Percentiles rank a stretch among this genome's conserved stretches.
Conservation (phyloP, 495 filamentous ascomycete genomes). For the Cercophora samala region DNA sequence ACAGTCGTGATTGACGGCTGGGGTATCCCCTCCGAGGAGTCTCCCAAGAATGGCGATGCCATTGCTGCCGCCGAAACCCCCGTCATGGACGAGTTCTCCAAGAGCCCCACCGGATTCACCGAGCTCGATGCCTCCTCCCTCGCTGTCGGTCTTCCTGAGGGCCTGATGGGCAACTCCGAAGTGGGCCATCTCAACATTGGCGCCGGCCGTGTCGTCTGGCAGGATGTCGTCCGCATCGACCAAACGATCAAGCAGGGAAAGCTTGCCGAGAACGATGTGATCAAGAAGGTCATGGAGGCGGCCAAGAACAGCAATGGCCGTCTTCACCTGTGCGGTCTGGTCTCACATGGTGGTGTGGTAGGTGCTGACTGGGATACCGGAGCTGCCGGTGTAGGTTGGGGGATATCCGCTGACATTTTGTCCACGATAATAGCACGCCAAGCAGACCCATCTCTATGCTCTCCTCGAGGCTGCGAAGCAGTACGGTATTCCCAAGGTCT, state of each 20-base stretch:
- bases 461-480: slow-evolving; percentile 87
- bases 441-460: slow-evolving; percentile 87
- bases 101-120: slow-evolving; percentile 46
- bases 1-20: slow-evolving; percentile 96
- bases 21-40: slow-evolving; percentile 79
- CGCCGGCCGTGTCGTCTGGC: slow-evolving; percentile 96
- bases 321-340: slow-evolving; percentile 82
- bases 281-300: slow-evolving; percentile 71
- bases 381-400: neutral
- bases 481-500: slow-evolving; percentile 80
- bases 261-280: slow-evolving; percentile 70
- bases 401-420: slow-evolving; percentile 2
- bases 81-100: slow-evolving; percentile 48
- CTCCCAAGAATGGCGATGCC: slow-evolving; percentile 83
- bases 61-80: slow-evolving; percentile 90
- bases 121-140: slow-evolving; percentile 93
- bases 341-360: slow-evolving; percentile 91
- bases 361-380: slow-evolving; percentile 25
- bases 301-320: slow-evolving; percentile 87
- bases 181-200: slow-evolving; percentile 98
- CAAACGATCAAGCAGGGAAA: slow-evolving; percentile 87
- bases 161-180: slow-evolving; percentile 97
- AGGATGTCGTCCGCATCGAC: slow-evolving; percentile 98
- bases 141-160: slow-evolving; percentile 92
- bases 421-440: slow-evolving; percentile 60